Percentiles rank a stretch among this genome's conserved stretches.
phyloP scores from a whole-genome alignment of 345 rosid species.

The Noccaea caerulescens region DNA sequence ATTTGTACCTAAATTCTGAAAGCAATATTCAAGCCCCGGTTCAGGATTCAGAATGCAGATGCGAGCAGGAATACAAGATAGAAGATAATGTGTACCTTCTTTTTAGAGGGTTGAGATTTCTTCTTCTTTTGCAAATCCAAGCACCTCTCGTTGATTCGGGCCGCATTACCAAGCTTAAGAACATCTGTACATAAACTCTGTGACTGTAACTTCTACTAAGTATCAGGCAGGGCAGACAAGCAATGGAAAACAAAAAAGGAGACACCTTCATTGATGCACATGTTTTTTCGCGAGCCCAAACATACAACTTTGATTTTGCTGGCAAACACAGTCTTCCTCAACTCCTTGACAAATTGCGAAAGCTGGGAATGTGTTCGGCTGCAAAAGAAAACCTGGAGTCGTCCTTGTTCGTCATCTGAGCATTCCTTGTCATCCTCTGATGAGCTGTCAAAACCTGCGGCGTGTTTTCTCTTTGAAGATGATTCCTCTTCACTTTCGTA shows the following conservation, averaged over 20 bases:
- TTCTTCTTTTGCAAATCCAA: constrained; percentile 79
- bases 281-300: constrained; percentile 83
- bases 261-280: constrained; percentile 86
- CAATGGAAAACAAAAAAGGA: background rate
- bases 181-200: constrained; percentile 56
- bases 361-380: constrained; percentile 97
- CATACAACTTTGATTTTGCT: constrained; percentile 59
- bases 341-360: constrained; percentile 81
- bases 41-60: too few relatives aligned
- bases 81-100: constrained; percentile 53
- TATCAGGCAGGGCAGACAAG: constrained; percentile 2
- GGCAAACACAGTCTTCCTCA: constrained; percentile 71
- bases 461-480: constrained; percentile 59
- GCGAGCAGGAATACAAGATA: too few relatives aligned
- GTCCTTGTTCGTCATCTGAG: constrained; percentile 43
- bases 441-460: constrained; percentile 45
- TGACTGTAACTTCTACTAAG: constrained; percentile 16
- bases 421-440: constrained; percentile 60
- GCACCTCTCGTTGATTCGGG: constrained; percentile 78
- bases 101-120: constrained; percentile 62
- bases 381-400: constrained; percentile 73
- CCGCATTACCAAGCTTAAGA: constrained; percentile 62
- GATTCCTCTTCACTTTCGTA: constrained; percentile 82
- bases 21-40: background rate
- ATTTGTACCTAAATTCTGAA: constrained; percentile 63